Percentiles rank a stretch among this genome's conserved stretches.
phyloP scores from a whole-genome alignment of 1,284 basidiomycete genomes.

The Termitomyces sp. region DNA sequence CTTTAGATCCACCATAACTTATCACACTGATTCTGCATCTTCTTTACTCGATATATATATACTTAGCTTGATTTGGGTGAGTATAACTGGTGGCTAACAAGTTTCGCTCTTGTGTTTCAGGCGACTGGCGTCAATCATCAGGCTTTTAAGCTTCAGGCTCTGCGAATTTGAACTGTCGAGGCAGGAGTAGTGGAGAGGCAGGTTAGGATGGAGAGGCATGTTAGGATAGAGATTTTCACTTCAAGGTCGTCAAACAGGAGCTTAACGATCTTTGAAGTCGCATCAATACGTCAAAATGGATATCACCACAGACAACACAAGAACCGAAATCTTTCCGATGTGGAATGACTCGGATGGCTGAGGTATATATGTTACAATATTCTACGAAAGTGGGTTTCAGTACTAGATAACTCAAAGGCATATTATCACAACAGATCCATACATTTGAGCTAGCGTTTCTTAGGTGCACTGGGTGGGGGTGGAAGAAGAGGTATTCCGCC shows the following conservation, averaged over 20 bases:
- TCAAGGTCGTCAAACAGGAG: not conserved
- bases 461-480: conserved; percentile 57
- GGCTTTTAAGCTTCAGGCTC: not conserved
- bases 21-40: not conserved
- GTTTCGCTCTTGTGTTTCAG: too few species aligned
- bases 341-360: not conserved
- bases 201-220: not conserved
- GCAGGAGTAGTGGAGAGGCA: not conserved
- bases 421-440: not conserved
- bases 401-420: not conserved
- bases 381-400: not conserved
- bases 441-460: conserved; percentile 10
- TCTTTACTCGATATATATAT: too few species aligned
- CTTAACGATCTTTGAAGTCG: not conserved
- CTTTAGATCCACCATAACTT: conserved; percentile 42
- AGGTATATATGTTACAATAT: not conserved
- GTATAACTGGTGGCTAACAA: not conserved
- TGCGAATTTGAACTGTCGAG: not conserved
- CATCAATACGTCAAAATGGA: not conserved
- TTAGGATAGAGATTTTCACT: not conserved
- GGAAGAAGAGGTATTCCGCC: conserved; percentile 63
- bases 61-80: too few species aligned
- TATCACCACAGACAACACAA: not conserved
- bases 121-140: not conserved
- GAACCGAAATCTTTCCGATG: conserved; percentile 10